Base-by-base conservation (phyloP, 1,284 basidiomycete genomes). In the Cronartium quercuum region DNA sequence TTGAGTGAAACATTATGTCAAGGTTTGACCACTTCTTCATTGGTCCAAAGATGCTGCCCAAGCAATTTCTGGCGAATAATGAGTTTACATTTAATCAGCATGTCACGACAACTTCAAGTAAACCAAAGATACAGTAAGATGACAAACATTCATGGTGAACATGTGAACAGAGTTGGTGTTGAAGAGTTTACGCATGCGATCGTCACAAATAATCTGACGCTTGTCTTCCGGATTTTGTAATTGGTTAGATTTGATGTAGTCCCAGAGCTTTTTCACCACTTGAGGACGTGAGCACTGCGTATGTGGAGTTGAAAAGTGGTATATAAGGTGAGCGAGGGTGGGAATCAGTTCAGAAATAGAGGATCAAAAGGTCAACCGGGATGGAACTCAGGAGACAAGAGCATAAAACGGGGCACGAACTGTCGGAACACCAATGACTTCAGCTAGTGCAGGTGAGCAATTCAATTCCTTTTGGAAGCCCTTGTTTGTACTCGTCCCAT, bases 201-300 rank as follows among this genome's bases (percentile, higher is more conserved):
- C 83, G 81, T 94, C 91, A 79, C 91, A 93, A 1, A 93, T 78
- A 76, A 94, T 93, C 82, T 92, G 89, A 76, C 87, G 86, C 82
- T 85, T 89, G 82, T 93, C 90, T 6, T 80, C 81, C 3, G 91
- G 91, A 80, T 93, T 91, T 82, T 94, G 91, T 62, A 93, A 83
- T 41, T 88, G 84, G 77, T 91, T 86, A 10, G 80, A 84, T 81
- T 91, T 92, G 82, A 94, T 93, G 82, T 93, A 89, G 12, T 85
- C 86, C 91, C 91, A 94, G 3, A 94, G 83, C 76, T 88, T 87
- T 82, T 93, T 94, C 64, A 93, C 91, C 41, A 91, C 89, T 79
- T 91, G 91, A n/a, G 90, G 90, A 37, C 92, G 88, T 24, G 91
- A 90, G 76, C 91, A 84, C 81, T 86, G 87, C 55, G 87, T 85